Base-by-base conservation (phyloP, 345 rosid species). In the Eucalyptus pauciflora region DNA sequence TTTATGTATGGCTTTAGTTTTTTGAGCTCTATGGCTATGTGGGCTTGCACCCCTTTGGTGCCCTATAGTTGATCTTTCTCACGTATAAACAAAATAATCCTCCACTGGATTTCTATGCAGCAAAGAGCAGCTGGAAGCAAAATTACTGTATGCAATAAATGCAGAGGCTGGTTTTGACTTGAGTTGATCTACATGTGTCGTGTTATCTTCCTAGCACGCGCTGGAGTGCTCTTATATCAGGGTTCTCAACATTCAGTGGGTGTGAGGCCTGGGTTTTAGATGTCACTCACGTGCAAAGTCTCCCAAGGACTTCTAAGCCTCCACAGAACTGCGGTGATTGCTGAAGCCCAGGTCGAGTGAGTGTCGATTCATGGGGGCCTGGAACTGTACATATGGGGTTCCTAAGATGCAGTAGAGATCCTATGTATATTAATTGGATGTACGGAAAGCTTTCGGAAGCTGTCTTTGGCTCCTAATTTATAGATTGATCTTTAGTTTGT, bases 91-190 rank as follows among this genome's bases (percentile, higher is more conserved):
- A 24, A 76, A 31, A 51, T 86, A 18, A 18, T 33, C 62, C 46
- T 86, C 67, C 67, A 86, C 87, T 86, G 58, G 86, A n/a, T 50
- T n/a, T 46, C 25, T 85, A 50, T 86, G 90, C 98, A 98, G 99
- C 97, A 96, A 97, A 92, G 98, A 97, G 93, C 99, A 96, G 90
- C 91, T 98, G 89, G 96, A 94, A 90, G 91, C 93, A 62, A 98
- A 98, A 91, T 88, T 98, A 94, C 93, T 97, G 86, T 98, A 98
- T 85, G 96, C 99, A 51, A 97, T 98, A 91, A 96, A 93, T 89
- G 98, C 99, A 48, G 99, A 98, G 71, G 99, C 99, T 10, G 99
- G 99, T 89, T 98, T 98, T 91, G 99, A 98, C 94, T 91, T 98
- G 93, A 97, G 99, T 91, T 98, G 93, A 96, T 94, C 43, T 31